These are phyloP conservation scores for Apiotrichum laibachii DNA, from an alignment of 1,284 basidiomycete species.

Conservation along the genomic window DNA sequence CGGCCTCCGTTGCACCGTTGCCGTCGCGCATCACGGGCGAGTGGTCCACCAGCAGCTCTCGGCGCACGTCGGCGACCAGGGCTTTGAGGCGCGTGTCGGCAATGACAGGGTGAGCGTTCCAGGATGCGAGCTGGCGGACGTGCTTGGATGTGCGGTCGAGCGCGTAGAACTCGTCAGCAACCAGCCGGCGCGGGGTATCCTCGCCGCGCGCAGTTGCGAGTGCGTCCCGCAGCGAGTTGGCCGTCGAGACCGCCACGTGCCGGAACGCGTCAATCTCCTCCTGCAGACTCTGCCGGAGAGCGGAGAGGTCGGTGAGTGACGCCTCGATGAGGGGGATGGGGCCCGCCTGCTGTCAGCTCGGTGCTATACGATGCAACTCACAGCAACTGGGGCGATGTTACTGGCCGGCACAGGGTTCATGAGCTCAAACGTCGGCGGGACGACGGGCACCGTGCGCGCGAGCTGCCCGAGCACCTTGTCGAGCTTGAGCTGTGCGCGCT, in stretches of 20 bases:
- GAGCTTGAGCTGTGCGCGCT: constrained; percentile 70
- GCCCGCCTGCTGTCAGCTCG: constrained; percentile 7
- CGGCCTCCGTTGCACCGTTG: constrained; percentile 4
- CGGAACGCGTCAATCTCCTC: constrained; percentile 70
- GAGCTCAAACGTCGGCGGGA: constrained; percentile 38
- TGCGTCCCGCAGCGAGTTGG: constrained; percentile 66
- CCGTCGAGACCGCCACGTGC: constrained; percentile 64
- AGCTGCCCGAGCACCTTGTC: constrained; percentile 75
- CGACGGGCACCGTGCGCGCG: constrained; percentile 54
- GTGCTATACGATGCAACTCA: constrained; percentile 17
- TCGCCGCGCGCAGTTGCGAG: constrained; percentile 23
- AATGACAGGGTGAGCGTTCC: constrained; percentile 46
- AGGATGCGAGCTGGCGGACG: constrained; percentile 32
- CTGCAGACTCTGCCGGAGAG: constrained; percentile 62
- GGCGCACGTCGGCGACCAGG: constrained; percentile 33
- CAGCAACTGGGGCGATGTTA: constrained; percentile 28
- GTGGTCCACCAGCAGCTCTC: constrained; percentile 22
- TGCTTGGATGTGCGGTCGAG: background rate
- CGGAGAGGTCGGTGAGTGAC: constrained; percentile 70
- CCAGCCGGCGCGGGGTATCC: constrained; percentile 5
- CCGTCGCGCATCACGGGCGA: constrained; percentile 8
- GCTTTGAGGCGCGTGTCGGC: constrained; percentile 40
- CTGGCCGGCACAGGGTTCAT: constrained; percentile 45
- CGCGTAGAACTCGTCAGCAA: constrained; percentile 15
- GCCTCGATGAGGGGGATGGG: constrained; percentile 62